Evolutionary conservation across 2,329 filamentous ascomycete species (phyloP).

Genomic region (Metarhizium album): DNA sequence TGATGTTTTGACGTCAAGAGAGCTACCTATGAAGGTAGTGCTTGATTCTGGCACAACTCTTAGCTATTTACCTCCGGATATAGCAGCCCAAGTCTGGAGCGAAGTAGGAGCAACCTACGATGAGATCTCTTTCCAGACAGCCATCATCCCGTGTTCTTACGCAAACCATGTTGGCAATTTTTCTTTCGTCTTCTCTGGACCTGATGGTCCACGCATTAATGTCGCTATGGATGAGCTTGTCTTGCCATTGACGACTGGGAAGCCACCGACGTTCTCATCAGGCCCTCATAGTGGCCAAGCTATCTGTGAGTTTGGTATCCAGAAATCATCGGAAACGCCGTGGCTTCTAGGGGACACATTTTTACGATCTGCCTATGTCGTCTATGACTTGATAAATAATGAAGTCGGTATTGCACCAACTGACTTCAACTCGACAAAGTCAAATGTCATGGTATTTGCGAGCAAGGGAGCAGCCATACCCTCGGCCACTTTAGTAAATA

Average conservation of each 20-base stretch:
- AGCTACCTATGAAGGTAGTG: conserved; percentile 46
- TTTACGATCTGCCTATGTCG: conserved; percentile 48
- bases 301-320: conserved; percentile 46
- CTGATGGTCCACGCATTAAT: conserved; percentile 36
- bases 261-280: conserved; percentile 23
- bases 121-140: conserved; percentile 20
- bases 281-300: conserved; percentile 33
- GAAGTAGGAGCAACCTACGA: conserved; percentile 44
- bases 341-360: conserved; percentile 48
- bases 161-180: conserved; percentile 36
- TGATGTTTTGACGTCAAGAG: conserved; percentile 31
- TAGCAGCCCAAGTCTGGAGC: conserved; percentile 42
- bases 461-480: conserved; percentile 40
- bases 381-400: conserved; percentile 49
- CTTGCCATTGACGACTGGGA: conserved; percentile 30
- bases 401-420: conserved; percentile 44
- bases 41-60: conserved; percentile 69
- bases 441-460: conserved; percentile 38
- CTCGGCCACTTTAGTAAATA: conserved; percentile 30
- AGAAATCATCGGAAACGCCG: conserved; percentile 31
- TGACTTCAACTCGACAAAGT: conserved; percentile 41
- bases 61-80: conserved; percentile 54
- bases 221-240: conserved; percentile 47
- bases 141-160: conserved; percentile 40
- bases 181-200: conserved; percentile 41